A percentile compares a stretch with the other conserved stretches of the same genome.
phyloP scores from a whole-genome alignment of 2,329 filamentous ascomycete genomes.

The Phialocephala subalpina region DNA sequence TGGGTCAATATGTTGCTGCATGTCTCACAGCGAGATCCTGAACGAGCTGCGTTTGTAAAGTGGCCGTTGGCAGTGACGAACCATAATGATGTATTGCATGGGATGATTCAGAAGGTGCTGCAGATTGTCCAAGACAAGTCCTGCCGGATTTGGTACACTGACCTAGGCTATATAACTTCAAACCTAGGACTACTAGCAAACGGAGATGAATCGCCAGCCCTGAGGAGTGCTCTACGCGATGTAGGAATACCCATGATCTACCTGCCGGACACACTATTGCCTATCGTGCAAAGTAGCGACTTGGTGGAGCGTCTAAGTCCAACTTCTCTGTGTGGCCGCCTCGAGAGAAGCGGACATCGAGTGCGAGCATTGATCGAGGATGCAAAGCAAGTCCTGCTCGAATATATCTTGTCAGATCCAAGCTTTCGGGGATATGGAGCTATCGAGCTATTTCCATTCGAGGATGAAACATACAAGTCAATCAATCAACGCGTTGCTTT shows the following conservation, averaged over 20 bases:
- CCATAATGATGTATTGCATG: too few relatives aligned
- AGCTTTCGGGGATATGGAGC: slow-evolving; percentile 19
- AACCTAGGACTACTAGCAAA: slow-evolving; percentile 23
- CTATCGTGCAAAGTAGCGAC: too few relatives aligned
- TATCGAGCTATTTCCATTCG: slow-evolving; percentile 36
- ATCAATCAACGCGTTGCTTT: slow-evolving; percentile 22
- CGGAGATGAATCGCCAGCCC: too few relatives aligned
- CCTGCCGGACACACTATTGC: too few relatives aligned
- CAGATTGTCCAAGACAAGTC: slow-evolving; percentile 25
- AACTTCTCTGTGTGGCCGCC: too few relatives aligned
- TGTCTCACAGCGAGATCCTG: too few relatives aligned
- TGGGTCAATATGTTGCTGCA: slow-evolving; percentile 34
- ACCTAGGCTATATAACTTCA: slow-evolving; percentile 29
- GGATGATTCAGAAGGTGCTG: slow-evolving; percentile 5
- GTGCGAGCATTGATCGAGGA: too few relatives aligned
- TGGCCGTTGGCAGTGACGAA: too few relatives aligned
- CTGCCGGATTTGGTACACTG: slow-evolving; percentile 35
- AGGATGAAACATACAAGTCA: slow-evolving; percentile 33
- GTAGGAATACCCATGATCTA: slow-evolving; percentile 22
- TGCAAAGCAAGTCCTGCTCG: slow-evolving; percentile 1
- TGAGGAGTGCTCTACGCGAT: slow-evolving; percentile 3
- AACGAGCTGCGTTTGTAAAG: too few relatives aligned
- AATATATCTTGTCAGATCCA: slow-evolving; percentile 31
- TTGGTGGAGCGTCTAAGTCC: too few relatives aligned
- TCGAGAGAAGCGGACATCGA: too few relatives aligned